Evolutionary conservation across 257 asterid genomes (phyloP), one percentile per base, ranked within the genome.

Genomic region (Knoxia roxburghii): DNA sequence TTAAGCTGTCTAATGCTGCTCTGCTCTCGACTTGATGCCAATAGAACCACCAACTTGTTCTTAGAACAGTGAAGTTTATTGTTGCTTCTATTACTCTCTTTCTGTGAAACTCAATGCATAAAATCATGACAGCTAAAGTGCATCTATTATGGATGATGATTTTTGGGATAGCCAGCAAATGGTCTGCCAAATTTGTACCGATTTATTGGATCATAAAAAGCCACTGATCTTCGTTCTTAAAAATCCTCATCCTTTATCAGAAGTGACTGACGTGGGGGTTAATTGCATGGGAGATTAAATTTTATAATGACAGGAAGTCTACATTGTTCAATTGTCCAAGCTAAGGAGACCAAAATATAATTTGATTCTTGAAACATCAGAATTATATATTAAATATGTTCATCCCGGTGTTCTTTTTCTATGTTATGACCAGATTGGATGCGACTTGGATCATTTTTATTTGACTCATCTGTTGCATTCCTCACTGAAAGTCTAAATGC

Each of bases 391-490:
- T 67, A 71, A 54, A 66, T 59, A 49, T 35, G 35, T 68, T 24
- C 67, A 74, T 58, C 70, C 57, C 41, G 6, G 15, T 60, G 20
- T 46, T 40, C 67, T 26, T 13, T 65, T 33, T 75, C 65, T 62
- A 61, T 64, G 40, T 54, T 37, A 71, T 76, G 57, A 49, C 63
- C 77, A 88, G 99, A 90, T 72, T 90, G 96, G 97, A 84, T 88
- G 95, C 89, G 96, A 51, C 82, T 94, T 74, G 97, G 97, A 71
- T 95, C 95, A 23, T 94, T 94, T 79, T 71, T 73, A 66, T 80
- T 90, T 27, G 87, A 88, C 64, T 94, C 97, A 39, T 64, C 79
- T 51, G 78, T 67, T 70, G 97, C 95, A 49, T 69, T 87, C 70
- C 78, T 94, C 74, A 85, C 92, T 65, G 95, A 81, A 67, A 83